Percentiles rank a stretch among this genome's conserved stretches.
phyloP scores from a whole-genome alignment of 2,329 filamentous ascomycete species.

The Pseudogymnoascus sp. region DNA sequence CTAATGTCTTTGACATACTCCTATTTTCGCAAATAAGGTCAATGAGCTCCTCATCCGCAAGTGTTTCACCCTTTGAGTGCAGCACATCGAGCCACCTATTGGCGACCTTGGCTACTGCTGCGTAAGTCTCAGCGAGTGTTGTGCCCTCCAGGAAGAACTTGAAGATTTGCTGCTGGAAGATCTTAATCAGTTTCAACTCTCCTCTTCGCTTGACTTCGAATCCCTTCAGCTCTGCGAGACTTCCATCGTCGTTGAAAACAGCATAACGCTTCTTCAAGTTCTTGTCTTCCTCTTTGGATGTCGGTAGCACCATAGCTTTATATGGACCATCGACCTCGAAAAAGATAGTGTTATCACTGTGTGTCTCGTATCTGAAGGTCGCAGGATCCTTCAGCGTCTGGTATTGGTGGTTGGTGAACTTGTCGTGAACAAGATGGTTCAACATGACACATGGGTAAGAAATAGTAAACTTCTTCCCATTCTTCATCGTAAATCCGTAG shows the following conservation, averaged over 20 bases:
- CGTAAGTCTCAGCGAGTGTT: conserved; percentile 82
- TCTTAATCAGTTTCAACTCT: conserved; percentile 98
- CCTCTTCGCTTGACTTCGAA: conserved; percentile 97
- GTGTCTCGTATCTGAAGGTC: conserved; percentile 86
- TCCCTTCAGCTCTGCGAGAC: conserved; percentile 87
- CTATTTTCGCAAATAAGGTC: conserved; percentile 99
- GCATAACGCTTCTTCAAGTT: conserved; percentile 99
- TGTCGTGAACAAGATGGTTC: conserved; percentile 90
- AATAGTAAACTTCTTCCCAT: conserved; percentile 91
- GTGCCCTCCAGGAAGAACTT: conserved; percentile 95
- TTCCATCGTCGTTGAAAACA: conserved; percentile 97
- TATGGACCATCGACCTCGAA: conserved; percentile 98
- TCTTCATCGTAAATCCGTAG: conserved; percentile 87
- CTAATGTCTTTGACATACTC: conserved; percentile 93
- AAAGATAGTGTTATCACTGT: conserved; percentile 98
- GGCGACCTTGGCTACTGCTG: conserved; percentile 83
- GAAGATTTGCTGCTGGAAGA: conserved; percentile 98
- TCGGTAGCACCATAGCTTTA: conserved; percentile 92
- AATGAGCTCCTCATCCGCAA: conserved; percentile 95
- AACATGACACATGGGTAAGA: conserved; percentile 99
- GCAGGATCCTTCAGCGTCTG: conserved; percentile 74
- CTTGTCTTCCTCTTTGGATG: conserved; percentile 98
- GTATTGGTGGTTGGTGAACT: conserved; percentile 96
- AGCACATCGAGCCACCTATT: conserved; percentile 96
- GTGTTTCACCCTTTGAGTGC: conserved; percentile 74